A percentile compares a stretch with the other conserved stretches of the same genome.
These are phyloP conservation scores for Massarina eburnea DNA, from an alignment of 2,329 filamentous ascomycete species.

Conservation along the genomic window DNA sequence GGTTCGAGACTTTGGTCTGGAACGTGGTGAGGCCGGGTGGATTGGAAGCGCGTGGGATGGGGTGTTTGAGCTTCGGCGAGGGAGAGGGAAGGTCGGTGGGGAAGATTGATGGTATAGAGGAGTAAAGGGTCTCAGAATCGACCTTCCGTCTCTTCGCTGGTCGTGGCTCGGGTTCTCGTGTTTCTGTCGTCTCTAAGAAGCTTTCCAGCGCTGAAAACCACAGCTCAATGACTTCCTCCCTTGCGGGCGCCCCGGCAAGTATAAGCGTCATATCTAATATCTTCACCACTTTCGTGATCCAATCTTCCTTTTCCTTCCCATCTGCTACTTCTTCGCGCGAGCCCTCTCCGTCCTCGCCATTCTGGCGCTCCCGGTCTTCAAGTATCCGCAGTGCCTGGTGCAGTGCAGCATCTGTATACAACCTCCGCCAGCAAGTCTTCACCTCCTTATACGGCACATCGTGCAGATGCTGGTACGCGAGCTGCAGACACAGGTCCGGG, in stretches of 20 bases:
- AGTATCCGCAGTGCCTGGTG: constrained; percentile 55
- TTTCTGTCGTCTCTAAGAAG: constrained; percentile 4
- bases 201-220: constrained; percentile 55
- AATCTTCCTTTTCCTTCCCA: constrained; percentile 35
- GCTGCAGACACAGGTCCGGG: constrained; percentile 56
- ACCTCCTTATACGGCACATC: constrained; percentile 68
- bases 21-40: constrained; percentile 27
- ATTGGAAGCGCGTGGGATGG: constrained; percentile 21
- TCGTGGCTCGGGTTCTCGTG: constrained; percentile 1
- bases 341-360: not conserved
- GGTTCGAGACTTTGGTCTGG: constrained; percentile 26
- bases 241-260: constrained; percentile 55
- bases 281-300: constrained; percentile 62
- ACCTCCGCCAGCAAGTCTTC: constrained; percentile 66
- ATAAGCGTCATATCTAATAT: constrained; percentile 76
- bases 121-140: not conserved
- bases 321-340: not conserved
- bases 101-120: constrained; percentile 17
- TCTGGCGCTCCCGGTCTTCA: constrained; percentile 10
- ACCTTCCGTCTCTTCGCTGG: constrained; percentile 23
- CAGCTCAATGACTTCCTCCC: constrained; percentile 43
- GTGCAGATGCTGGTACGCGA: constrained; percentile 69
- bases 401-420: constrained; percentile 72
- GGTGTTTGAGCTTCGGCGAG: constrained; percentile 16
- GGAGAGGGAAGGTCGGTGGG: constrained; percentile 8